phyloP scores from a whole-genome alignment of 768 basidiomycete genomes.

The Leccinum olivaceopallidum region DNA sequence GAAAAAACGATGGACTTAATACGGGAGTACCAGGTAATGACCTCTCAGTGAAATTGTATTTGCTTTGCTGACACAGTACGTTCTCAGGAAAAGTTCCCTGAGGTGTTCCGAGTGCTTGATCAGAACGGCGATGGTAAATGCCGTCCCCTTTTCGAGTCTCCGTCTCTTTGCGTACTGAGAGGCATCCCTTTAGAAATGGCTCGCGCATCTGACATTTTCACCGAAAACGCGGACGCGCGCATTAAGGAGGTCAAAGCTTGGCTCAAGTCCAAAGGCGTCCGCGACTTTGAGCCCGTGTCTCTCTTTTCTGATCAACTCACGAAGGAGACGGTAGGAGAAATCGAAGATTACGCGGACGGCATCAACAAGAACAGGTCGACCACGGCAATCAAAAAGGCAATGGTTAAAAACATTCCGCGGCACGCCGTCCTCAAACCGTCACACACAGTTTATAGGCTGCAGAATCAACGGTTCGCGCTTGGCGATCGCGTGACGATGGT shows the following conservation, averaged over 20 bases:
- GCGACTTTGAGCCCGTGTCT: conserved; percentile 90
- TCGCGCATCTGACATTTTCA: conserved; percentile 57
- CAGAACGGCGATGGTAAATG: conserved; percentile 63
- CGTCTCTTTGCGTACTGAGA: background rate
- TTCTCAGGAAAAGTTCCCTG: conserved; percentile 72
- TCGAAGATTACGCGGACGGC: conserved; percentile 75
- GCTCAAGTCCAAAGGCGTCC: conserved; percentile 84
- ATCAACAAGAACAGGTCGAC: conserved; percentile 61
- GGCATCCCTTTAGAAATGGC: conserved; percentile 62
- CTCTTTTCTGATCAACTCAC: conserved; percentile 89
- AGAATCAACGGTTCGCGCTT: conserved; percentile 82
- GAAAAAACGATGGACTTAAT: conserved; percentile 82
- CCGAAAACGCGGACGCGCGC: conserved; percentile 61
- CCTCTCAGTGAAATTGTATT: no score
- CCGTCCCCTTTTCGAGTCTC: background rate
- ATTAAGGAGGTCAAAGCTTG: conserved; percentile 81
- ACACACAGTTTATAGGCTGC: conserved; percentile 86
- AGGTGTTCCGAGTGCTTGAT: conserved; percentile 76
- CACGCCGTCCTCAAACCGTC: conserved; percentile 92
- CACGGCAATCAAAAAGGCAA: conserved; percentile 79
- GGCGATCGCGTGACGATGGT: conserved; percentile 98
- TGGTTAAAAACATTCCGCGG: conserved; percentile 92
- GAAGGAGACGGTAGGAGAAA: conserved; percentile 81
- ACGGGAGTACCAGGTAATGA: conserved; percentile 73
- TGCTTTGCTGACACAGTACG: background rate